Conservation (phyloP, 2,329 filamentous ascomycete genomes). For the Calonectria pauciramosa region DNA sequence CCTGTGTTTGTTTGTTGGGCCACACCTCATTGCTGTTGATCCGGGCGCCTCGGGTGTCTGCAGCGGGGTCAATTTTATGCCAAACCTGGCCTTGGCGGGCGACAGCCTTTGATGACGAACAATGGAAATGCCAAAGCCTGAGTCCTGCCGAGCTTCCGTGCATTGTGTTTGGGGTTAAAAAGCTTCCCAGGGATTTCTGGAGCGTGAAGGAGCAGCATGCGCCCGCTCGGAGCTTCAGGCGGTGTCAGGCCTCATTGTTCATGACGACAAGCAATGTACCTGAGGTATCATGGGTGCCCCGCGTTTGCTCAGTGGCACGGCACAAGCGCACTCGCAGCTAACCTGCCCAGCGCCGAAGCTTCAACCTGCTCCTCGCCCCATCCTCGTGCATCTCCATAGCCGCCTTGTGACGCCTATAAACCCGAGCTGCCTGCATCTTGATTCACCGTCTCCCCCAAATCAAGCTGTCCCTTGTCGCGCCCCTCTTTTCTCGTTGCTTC, state of each 20-base stretch:
- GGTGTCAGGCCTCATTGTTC: constrained; percentile 14
- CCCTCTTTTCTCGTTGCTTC: constrained; percentile 38
- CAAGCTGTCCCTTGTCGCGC: constrained; percentile 19
- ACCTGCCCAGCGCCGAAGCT: constrained; percentile 32
- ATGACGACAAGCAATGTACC: constrained; percentile 15
- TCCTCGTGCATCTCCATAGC: constrained; percentile 34
- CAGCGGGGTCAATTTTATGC: constrained; percentile 19
- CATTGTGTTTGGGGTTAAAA: not conserved
- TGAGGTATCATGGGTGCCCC: constrained; percentile 38
- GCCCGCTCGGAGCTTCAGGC: not conserved
- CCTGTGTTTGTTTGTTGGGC: constrained; percentile 4
- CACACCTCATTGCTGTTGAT: constrained; percentile 6
- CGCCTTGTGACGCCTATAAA: constrained; percentile 29
- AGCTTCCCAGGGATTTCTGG: not conserved
- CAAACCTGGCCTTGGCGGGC: not conserved
- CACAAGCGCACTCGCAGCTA: constrained; percentile 6
- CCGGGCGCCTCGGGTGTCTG: constrained; percentile 11
- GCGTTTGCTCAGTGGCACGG: constrained; percentile 38
- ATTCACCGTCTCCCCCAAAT: constrained; percentile 20
- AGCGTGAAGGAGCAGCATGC: not conserved
- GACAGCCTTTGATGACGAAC: constrained; percentile 3
- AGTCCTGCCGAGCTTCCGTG: not conserved
- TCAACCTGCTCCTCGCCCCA: constrained; percentile 36
- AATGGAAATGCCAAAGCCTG: constrained; percentile 11
- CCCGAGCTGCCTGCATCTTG: constrained; percentile 26